These are phyloP conservation scores for Scheffersomyces lignosus DNA, from an alignment of 805 yeast genomes.

Conservation along the genomic window DNA sequence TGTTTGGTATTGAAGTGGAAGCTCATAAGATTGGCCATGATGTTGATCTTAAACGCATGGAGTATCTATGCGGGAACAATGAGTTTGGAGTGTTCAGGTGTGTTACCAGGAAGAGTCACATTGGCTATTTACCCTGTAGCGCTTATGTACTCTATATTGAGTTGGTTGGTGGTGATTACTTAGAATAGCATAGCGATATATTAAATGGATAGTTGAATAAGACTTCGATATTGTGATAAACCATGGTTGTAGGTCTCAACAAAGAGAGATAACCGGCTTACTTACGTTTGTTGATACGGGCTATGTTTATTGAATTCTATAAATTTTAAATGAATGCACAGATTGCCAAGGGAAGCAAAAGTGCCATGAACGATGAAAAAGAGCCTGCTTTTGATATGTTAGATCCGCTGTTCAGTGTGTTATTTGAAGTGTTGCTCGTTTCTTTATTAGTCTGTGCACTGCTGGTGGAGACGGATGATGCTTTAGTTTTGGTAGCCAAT, in stretches of 20 bases:
- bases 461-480: too few relatives aligned
- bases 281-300: too few relatives aligned
- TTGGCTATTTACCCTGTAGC: constrained; percentile 68
- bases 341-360: neutral
- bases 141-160: constrained; percentile 58
- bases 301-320: neutral
- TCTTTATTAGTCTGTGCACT: too few relatives aligned
- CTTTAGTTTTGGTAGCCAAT: too few relatives aligned
- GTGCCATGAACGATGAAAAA: neutral
- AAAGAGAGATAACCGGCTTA: too few relatives aligned
- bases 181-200: constrained; percentile 20
- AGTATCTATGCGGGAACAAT: constrained; percentile 62
- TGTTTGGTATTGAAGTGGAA: constrained; percentile 47
- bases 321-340: neutral
- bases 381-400: neutral
- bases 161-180: constrained; percentile 67
- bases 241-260: too few relatives aligned
- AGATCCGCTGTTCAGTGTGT: neutral
- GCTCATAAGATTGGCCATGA: constrained; percentile 49
- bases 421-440: neutral
- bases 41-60: constrained; percentile 54
- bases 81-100: constrained; percentile 66
- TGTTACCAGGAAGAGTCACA: constrained; percentile 57
- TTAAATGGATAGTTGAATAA: neutral
- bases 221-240: too few relatives aligned